Evolutionary conservation across 805 yeast genomes (phyloP).

Genomic region (Starmerella vitae): DNA sequence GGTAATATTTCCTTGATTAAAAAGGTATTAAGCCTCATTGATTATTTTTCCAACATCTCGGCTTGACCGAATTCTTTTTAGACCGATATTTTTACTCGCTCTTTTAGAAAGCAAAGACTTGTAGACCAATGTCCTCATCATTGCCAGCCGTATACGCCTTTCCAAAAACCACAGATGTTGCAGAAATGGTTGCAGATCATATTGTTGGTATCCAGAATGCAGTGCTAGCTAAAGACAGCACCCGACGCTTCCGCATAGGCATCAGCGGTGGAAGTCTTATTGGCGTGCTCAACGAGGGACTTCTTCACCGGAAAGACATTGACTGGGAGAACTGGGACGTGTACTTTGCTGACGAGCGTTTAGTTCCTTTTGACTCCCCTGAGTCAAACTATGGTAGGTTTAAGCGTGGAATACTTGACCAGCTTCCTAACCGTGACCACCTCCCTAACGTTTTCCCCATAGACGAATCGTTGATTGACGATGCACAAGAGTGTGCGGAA

Average conservation of each 20-base stretch:
- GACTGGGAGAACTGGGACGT: slow-evolving; percentile 93
- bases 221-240: slow-evolving; percentile 33
- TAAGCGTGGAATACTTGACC: slow-evolving; percentile 67
- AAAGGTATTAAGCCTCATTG: too few relatives aligned
- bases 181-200: slow-evolving; percentile 94
- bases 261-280: slow-evolving; percentile 87
- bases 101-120: too few relatives aligned
- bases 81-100: too few relatives aligned
- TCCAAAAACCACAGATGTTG: slow-evolving; percentile 78
- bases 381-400: slow-evolving; percentile 88
- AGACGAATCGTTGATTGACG: slow-evolving; percentile 51
- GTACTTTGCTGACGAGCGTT: slow-evolving; percentile 90
- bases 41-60: too few relatives aligned
- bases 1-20: too few relatives aligned
- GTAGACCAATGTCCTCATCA: slow-evolving; percentile 10
- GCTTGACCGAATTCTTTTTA: too few relatives aligned
- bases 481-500: slow-evolving; percentile 80
- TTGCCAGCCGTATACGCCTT: slow-evolving; percentile 79
- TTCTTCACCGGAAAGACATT: slow-evolving; percentile 59
- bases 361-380: slow-evolving; percentile 71
- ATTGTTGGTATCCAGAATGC: slow-evolving; percentile 76
- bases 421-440: slow-evolving; percentile 37
- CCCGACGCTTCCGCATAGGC: slow-evolving; percentile 72
- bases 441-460: slow-evolving; percentile 71
- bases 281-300: slow-evolving; percentile 74